Percentiles rank a stretch among this genome's conserved stretches.
Evolutionary conservation across 2,329 filamentous ascomycete species (phyloP).

Genomic region (Grosmannia clavigera): DNA sequence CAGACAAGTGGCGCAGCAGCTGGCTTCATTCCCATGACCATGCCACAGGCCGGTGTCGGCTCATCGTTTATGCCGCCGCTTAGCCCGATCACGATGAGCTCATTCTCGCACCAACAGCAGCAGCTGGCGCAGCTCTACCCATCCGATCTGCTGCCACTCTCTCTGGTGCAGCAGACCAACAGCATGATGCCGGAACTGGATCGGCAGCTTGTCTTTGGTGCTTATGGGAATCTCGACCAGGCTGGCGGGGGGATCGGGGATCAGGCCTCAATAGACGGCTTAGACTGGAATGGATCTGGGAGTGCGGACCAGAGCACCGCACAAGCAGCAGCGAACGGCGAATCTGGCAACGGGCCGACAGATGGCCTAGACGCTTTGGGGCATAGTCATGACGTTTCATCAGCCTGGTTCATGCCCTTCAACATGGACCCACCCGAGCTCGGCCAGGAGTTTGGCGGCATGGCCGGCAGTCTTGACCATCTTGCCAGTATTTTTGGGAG

Average conservation of each 20-base stretch:
- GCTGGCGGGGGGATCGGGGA: conserved; percentile 27
- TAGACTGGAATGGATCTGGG: conserved; percentile 25
- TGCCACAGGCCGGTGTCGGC: conserved; percentile 32
- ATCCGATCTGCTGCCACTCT: conserved; percentile 40
- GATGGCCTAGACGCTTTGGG: conserved; percentile 18
- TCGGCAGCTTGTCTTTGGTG: conserved; percentile 63
- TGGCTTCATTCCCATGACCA: conserved; percentile 28
- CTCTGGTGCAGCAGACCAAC: conserved; percentile 33
- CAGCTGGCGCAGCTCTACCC: conserved; percentile 29
- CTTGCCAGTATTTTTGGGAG: conserved; percentile 37
- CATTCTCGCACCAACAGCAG: conserved; percentile 19
- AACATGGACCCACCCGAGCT: conserved; percentile 69
- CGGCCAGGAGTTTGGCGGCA: conserved; percentile 31
- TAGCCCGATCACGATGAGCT: conserved; percentile 32
- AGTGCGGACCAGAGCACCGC: conserved; percentile 11
- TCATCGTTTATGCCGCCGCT: conserved; percentile 37
- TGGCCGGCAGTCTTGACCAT: conserved; percentile 30
- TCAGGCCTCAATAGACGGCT: conserved; percentile 28
- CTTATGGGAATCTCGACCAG: conserved; percentile 46
- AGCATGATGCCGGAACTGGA: conserved; percentile 57
- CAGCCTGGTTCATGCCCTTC: conserved; percentile 87
- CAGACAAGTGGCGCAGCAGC: conserved; percentile 27
- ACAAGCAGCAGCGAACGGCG: conserved; percentile 1
- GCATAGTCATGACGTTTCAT: conserved; percentile 35
- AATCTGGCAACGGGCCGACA: neutral